Conservation (phyloP, 1,284 basidiomycete species). For the Rhodotorula sp. region DNA sequence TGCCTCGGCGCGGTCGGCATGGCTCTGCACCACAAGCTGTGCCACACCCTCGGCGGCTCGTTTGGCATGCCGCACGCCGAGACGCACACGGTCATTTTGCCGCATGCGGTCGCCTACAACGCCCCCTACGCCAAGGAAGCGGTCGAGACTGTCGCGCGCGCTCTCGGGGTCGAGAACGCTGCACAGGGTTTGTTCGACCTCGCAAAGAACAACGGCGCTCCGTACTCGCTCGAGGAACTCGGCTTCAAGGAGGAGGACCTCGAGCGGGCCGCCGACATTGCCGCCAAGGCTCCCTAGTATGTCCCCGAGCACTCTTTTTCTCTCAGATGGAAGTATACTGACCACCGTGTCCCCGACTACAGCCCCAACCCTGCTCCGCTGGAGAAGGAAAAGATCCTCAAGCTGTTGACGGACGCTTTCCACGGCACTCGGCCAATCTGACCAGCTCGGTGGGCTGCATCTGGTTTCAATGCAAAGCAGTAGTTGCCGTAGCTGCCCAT, state of each 20-base stretch:
- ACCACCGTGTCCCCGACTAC: background rate
- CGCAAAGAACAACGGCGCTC: conserved; percentile 53
- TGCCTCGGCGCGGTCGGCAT: conserved; percentile 54
- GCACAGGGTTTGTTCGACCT: conserved; percentile 54
- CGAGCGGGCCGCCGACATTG: conserved; percentile 54
- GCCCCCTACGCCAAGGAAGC: conserved; percentile 50
- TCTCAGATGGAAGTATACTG: too few relatives aligned
- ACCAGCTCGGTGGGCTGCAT: background rate
- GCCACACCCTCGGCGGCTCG: conserved; percentile 50
- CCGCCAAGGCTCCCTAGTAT: conserved; percentile 52
- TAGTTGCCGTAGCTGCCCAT: too few relatives aligned
- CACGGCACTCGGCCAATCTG: conserved; percentile 37
- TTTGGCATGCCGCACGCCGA: conserved; percentile 56
- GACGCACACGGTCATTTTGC: conserved; percentile 56
- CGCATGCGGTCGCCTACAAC: conserved; percentile 56
- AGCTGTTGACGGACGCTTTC: conserved; percentile 45
- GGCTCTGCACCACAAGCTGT: conserved; percentile 57
- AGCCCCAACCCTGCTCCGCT: conserved; percentile 54
- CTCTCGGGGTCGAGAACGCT: conserved; percentile 49
- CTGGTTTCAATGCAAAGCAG: too few relatives aligned
- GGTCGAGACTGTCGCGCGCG: conserved; percentile 51
- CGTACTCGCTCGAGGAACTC: conserved; percentile 50
- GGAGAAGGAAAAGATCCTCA: conserved; percentile 50
- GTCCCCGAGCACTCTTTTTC: background rate
- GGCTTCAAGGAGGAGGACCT: conserved; percentile 56